phyloP scores from a whole-genome alignment of 345 rosid genomes.

The Pugionium dolabratum region DNA sequence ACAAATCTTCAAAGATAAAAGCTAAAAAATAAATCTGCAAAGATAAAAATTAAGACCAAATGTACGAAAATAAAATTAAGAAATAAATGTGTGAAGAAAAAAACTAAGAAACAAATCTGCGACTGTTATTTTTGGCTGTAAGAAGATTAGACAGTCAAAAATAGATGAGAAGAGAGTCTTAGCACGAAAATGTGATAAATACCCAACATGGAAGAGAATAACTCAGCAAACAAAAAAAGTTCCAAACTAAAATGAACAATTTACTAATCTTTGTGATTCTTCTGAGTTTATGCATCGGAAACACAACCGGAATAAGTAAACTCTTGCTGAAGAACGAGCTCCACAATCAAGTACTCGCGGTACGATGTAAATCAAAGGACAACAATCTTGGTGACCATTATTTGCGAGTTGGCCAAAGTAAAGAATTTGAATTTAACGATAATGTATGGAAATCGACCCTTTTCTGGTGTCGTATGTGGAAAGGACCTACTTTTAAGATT shows the following conservation, averaged over 20 bases:
- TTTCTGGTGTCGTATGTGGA: slow-evolving; percentile 27
- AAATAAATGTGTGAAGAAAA: too few species aligned
- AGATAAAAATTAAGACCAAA: too few species aligned
- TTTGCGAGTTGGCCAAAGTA: not conserved
- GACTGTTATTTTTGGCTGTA: not conserved
- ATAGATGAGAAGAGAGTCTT: not conserved
- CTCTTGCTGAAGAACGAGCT: slow-evolving; percentile 18
- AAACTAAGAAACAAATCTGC: too few species aligned
- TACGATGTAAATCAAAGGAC: slow-evolving; percentile 30
- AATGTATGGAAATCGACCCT: not conserved
- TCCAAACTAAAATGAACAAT: not conserved
- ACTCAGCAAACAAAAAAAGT: not conserved
- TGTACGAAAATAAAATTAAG: too few species aligned
- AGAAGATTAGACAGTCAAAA: not conserved
- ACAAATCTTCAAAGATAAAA: too few species aligned
- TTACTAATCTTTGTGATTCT: not conserved
- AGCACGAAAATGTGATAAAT: slow-evolving; percentile 1
- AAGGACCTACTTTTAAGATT: slow-evolving; percentile 20
- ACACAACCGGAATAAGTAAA: not conserved
- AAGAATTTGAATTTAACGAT: not conserved
- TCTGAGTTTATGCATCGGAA: slow-evolving; percentile 13
- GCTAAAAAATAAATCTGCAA: too few species aligned
- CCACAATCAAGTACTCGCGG: not conserved
- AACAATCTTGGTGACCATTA: slow-evolving; percentile 21
- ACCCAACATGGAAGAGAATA: not conserved